These are phyloP conservation scores for Drechslera avenae DNA, from an alignment of 2,329 filamentous ascomycete genomes.

Conservation along the genomic window DNA sequence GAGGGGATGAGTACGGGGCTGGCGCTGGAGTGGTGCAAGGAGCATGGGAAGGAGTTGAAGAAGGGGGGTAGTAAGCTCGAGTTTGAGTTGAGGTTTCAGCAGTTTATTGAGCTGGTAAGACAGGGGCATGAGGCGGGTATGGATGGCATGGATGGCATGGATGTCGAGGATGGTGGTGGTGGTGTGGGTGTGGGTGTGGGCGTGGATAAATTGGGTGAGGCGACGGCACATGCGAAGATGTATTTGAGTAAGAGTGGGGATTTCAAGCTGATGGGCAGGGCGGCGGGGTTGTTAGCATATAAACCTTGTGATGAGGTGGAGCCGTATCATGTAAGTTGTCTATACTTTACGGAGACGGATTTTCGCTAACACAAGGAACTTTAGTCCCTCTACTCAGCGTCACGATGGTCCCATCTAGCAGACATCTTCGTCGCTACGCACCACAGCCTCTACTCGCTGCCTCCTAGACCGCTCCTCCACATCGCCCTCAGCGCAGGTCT, in stretches of 20 bases:
- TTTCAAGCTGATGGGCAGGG: conserved; percentile 71
- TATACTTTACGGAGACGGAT: background rate
- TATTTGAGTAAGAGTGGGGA: conserved; percentile 74
- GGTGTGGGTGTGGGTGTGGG: conserved; percentile 37
- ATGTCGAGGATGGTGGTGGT: conserved; percentile 71
- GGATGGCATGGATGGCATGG: conserved; percentile 29
- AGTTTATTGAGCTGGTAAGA: conserved; percentile 90
- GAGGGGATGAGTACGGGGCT: conserved; percentile 71
- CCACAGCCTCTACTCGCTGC: conserved; percentile 82
- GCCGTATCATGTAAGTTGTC: conserved; percentile 61
- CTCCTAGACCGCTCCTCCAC: conserved; percentile 82
- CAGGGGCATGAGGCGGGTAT: conserved; percentile 50
- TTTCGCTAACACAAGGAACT: conserved; percentile 18
- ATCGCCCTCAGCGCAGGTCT: conserved; percentile 89
- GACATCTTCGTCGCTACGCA: conserved; percentile 83
- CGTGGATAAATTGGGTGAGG: conserved; percentile 69
- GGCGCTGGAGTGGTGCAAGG: conserved; percentile 85
- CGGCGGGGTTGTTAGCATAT: conserved; percentile 81
- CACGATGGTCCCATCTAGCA: conserved; percentile 77
- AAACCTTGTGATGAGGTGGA: conserved; percentile 64
- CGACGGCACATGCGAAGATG: conserved; percentile 80
- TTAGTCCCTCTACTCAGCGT: conserved; percentile 72
- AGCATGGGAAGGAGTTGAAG: conserved; percentile 90
- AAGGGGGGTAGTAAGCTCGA: conserved; percentile 89
- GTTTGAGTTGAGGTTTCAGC: conserved; percentile 90